phyloP scores from a whole-genome alignment of 148 eudicot genomes.

The Fagopyrum tataricum region DNA sequence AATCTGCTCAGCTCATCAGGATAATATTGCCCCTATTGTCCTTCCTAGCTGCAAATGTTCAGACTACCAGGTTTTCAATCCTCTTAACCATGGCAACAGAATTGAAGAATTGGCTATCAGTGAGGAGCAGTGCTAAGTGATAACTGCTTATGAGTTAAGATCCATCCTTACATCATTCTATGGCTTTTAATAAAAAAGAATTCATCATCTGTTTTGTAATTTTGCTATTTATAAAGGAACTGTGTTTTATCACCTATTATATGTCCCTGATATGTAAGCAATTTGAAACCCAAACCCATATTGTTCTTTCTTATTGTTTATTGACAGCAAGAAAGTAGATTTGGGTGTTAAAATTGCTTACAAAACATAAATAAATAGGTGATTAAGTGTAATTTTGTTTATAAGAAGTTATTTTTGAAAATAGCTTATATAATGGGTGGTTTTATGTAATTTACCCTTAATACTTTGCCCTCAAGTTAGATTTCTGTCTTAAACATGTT shows the following conservation, averaged over 20 bases:
- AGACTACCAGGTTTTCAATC: conserved; percentile 47
- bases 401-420: background rate
- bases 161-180: background rate
- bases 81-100: conserved; percentile 39
- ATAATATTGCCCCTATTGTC: conserved; percentile 28
- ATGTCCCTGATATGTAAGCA: background rate
- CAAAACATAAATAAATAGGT: background rate
- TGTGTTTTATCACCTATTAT: background rate
- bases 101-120: conserved; percentile 59
- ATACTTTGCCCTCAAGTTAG: background rate
- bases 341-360: background rate
- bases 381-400: background rate
- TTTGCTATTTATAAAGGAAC: background rate
- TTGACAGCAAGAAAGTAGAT: background rate
- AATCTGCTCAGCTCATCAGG: conserved; percentile 19
- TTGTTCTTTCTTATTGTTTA: background rate
- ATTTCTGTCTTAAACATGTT: background rate
- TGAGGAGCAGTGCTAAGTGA: conserved; percentile 30
- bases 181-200: background rate
- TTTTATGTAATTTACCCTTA: background rate
- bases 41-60: conserved; percentile 61
- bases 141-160: background rate
- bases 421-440: background rate
- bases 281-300: too few species aligned
- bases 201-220: background rate